phyloP scores from a whole-genome alignment of 768 basidiomycete genomes.

The Tricholoma matsutake region DNA sequence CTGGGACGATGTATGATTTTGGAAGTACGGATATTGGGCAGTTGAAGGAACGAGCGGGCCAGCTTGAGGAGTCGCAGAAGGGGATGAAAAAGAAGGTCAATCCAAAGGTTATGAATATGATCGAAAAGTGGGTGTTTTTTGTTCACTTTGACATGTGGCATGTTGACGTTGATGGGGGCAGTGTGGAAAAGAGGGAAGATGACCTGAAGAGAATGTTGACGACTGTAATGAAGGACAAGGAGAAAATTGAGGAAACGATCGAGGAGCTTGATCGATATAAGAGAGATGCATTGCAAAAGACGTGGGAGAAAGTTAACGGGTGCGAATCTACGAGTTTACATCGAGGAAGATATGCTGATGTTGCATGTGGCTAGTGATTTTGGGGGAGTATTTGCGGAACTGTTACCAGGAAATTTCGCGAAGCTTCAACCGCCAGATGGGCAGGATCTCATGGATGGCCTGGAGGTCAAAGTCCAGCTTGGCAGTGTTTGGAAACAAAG shows the following conservation, averaged over 20 bases:
- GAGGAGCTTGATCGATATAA: constrained; percentile 92
- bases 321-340: constrained; percentile 39
- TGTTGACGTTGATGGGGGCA: constrained; percentile 26
- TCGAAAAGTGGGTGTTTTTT: constrained; percentile 68
- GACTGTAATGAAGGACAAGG: constrained; percentile 87
- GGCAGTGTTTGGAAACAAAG: constrained; percentile 98
- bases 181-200: constrained; percentile 91
- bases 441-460: constrained; percentile 88
- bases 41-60: constrained; percentile 61
- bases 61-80: constrained; percentile 75
- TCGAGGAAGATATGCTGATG: constrained; percentile 1
- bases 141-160: not conserved
- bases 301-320: constrained; percentile 95
- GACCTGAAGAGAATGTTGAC: constrained; percentile 85
- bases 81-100: constrained; percentile 96
- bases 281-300: constrained; percentile 87
- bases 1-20: constrained; percentile 83
- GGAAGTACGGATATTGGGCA: constrained; percentile 53
- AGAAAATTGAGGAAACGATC: constrained; percentile 94
- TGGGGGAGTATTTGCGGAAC: constrained; percentile 92
- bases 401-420: constrained; percentile 94
- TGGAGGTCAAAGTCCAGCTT: constrained; percentile 95
- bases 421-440: constrained; percentile 93
- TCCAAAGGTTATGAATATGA: constrained; percentile 92
- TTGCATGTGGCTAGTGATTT: constrained; percentile 67